Evolutionary conservation across 169 alveolate genomes (phyloP).

Genomic region (Eimeria tenella): DNA sequence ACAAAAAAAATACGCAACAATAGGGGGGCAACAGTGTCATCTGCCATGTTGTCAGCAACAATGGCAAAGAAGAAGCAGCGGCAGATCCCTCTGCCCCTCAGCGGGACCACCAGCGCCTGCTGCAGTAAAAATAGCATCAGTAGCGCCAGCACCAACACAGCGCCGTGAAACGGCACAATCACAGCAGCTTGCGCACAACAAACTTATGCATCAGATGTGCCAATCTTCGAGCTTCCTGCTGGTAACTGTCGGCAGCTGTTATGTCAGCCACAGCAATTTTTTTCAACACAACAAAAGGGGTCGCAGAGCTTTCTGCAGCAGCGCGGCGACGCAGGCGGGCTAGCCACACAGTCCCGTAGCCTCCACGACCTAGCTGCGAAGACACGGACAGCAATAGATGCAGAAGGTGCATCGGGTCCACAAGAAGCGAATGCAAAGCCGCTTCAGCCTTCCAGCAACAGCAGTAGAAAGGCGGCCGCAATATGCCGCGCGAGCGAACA

Average conservation of each 20-base stretch:
- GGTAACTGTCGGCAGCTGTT: conserved; percentile 77
- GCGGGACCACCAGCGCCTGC: neutral
- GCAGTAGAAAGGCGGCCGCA: too few species aligned
- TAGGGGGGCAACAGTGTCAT: neutral
- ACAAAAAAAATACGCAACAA: neutral
- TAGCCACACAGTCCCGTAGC: conserved; percentile 76
- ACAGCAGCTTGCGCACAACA: conserved; percentile 21
- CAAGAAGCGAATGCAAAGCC: too few species aligned
- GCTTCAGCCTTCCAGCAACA: too few species aligned
- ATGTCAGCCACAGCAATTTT: conserved; percentile 64
- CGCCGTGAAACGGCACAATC: neutral
- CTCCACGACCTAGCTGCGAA: conserved; percentile 73
- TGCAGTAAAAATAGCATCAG: neutral
- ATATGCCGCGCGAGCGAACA: too few species aligned
- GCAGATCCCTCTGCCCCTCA: neutral
- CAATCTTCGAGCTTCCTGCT: conserved; percentile 74
- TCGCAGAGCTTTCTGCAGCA: neutral
- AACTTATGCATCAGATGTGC: conserved; percentile 50
- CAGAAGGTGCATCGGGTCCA: neutral
- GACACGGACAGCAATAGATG: neutral
- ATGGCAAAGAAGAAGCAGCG: too few species aligned
- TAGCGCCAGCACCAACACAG: neutral
- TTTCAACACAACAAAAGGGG: conserved; percentile 68
- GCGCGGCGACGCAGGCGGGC: conserved; percentile 5
- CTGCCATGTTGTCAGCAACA: too few species aligned